Conservation (phyloP, 352 stramenopile genomes). For the Globisporangium nagaii region DNA sequence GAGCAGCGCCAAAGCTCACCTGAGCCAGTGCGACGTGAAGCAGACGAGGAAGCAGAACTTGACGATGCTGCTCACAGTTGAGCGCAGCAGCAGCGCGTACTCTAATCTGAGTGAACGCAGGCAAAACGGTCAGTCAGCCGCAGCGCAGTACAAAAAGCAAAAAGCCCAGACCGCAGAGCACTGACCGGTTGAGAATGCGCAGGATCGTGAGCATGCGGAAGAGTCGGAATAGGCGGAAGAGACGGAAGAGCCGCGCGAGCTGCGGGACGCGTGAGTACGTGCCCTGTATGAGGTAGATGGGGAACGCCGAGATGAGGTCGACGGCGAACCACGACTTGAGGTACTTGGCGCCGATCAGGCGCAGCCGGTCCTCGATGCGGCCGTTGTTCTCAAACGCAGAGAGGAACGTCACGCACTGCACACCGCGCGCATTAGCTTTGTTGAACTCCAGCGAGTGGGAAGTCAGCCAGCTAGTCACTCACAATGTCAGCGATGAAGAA, state of each 20-base stretch:
- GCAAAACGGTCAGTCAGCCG: too few relatives aligned
- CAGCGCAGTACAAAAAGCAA: too few relatives aligned
- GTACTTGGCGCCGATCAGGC: slow-evolving; percentile 48
- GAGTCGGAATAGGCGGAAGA: slow-evolving; percentile 53
- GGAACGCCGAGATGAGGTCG: slow-evolving; percentile 72
- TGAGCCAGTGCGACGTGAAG: slow-evolving; percentile 70
- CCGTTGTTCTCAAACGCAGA: slow-evolving; percentile 62
- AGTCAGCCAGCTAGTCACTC: slow-evolving; percentile 10
- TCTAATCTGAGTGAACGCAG: slow-evolving; percentile 8
- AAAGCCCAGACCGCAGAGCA: too few relatives aligned
- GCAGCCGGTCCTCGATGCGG: slow-evolving; percentile 41
- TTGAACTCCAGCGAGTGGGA: not conserved
- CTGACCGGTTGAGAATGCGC: slow-evolving; percentile 42
- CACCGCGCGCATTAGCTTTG: not conserved
- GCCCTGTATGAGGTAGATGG: slow-evolving; percentile 61
- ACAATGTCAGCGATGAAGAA: slow-evolving; percentile 80
- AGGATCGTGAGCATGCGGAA: slow-evolving; percentile 70
- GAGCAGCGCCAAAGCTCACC: not conserved
- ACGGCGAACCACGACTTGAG: slow-evolving; percentile 68
- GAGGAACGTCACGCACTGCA: slow-evolving; percentile 61
- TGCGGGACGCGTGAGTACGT: slow-evolving; percentile 58
- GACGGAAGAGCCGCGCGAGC: slow-evolving; percentile 50
- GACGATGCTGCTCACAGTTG: slow-evolving; percentile 55
- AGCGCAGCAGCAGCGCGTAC: slow-evolving; percentile 64
- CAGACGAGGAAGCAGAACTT: slow-evolving; percentile 67